Base-by-base conservation (phyloP, 352 stramenopile genomes). In the Pythium volutum region DNA sequence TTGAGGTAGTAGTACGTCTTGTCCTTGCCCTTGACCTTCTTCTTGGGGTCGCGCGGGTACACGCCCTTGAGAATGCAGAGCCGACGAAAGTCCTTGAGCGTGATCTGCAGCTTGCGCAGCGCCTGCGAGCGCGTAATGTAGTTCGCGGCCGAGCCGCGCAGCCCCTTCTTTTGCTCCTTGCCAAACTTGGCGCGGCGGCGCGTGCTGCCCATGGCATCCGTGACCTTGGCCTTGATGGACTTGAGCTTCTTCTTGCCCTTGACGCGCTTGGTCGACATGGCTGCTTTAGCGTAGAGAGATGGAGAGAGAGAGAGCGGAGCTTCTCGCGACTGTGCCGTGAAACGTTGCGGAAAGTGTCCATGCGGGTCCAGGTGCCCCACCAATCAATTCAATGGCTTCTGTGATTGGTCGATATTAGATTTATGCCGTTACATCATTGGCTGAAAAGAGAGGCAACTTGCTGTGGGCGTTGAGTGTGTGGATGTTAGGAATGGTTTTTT, bases 1-100 rank as follows among this genome's bases (percentile, higher is more conserved):
- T 99, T 99, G 55, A 99, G 84, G 77, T 99, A 98, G 78, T 99
- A 99, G 74, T 99, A 99, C 31, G 96, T 97, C 82, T 99, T 98
- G 58, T 98, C 94, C 67, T 97, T 98, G 62, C 96, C 96, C 55
- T 88, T 90, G 4, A 76, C 74, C 62, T 98, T 96, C 70, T 98
- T 98, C 62, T 95, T 92, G 20, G 97, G 97, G 62, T 99, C 94
- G 51, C 98, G 84, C 22, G 98, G 98, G 81, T 99, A 99, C 38
- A 99, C 97, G 39, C 98, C 98, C 77, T 99, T 99, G 42, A 99
- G 81, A 71, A 99, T 99, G 73, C 97, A 99, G 1, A 99, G 77
- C 6, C 97, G 88, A 36, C 96, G 88, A 82, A 99, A 99, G 66
- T 99, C 97, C 73, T 98, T 98, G 55, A 99, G 86, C 50, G 92